Percentiles rank a stretch among this genome's conserved stretches.
Evolutionary conservation across 108 stramenopile genomes (phyloP).

Genomic region (Epithemia pelagica): DNA sequence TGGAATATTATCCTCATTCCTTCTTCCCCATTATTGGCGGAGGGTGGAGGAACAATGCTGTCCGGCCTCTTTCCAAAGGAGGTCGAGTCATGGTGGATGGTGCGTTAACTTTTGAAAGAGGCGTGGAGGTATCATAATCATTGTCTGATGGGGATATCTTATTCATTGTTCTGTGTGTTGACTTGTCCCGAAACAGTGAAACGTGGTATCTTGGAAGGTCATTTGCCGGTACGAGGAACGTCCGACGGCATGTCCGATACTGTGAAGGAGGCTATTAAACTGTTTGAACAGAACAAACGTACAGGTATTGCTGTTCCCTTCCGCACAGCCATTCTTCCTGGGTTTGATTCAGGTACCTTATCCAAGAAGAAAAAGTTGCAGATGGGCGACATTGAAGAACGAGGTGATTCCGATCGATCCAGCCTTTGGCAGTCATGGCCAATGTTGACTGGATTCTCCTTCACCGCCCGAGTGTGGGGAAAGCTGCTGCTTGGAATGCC

Average conservation of each 20-base stretch:
- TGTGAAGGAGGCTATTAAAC: slow-evolving; percentile 61
- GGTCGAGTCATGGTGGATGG: slow-evolving; percentile 65
- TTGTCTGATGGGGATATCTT: too few relatives aligned
- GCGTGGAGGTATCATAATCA: too few relatives aligned
- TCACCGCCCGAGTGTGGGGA: slow-evolving; percentile 64
- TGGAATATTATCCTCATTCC: slow-evolving; percentile 52
- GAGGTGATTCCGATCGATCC: slow-evolving; percentile 38
- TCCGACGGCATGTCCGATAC: slow-evolving; percentile 56
- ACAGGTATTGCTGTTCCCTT: slow-evolving; percentile 61
- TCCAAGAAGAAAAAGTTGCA: slow-evolving; percentile 9
- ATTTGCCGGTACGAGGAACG: slow-evolving; percentile 43
- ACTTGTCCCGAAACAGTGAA: too few relatives aligned
- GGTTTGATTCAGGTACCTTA: slow-evolving; percentile 12
- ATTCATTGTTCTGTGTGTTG: too few relatives aligned
- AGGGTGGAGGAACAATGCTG: slow-evolving; percentile 60
- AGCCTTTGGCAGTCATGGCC: slow-evolving; percentile 65
- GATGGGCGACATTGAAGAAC: slow-evolving; percentile 1
- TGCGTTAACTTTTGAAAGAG: background rate
- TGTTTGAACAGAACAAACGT: slow-evolving; percentile 58
- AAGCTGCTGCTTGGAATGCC: slow-evolving; percentile 57
- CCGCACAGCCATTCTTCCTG: slow-evolving; percentile 50
- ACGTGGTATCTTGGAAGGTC: slow-evolving; percentile 49
- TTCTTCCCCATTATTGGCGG: slow-evolving; percentile 59
- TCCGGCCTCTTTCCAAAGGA: slow-evolving; percentile 49
- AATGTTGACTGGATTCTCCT: slow-evolving; percentile 51